Conservation (phyloP, 2,329 filamentous ascomycete genomes). For the Penicillium sp. region DNA sequence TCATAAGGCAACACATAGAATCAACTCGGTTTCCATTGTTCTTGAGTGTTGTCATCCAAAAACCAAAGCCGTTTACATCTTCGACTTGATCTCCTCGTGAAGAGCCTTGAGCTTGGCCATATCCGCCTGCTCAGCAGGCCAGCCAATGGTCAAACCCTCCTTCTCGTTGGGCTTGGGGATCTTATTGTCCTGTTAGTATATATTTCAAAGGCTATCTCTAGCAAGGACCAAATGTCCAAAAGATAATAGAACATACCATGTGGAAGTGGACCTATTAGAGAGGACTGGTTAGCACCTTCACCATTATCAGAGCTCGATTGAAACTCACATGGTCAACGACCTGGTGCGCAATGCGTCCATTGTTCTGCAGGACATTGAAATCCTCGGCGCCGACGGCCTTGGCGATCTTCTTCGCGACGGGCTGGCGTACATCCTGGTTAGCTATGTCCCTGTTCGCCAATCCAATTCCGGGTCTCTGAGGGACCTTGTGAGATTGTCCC, state of each 20-base stretch:
- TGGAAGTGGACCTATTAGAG: slow-evolving; percentile 77
- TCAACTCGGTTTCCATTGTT: not conserved
- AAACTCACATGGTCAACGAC: slow-evolving; percentile 78
- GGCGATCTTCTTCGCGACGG: slow-evolving; percentile 83
- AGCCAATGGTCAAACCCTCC: slow-evolving; percentile 75
- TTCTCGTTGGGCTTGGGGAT: slow-evolving; percentile 88
- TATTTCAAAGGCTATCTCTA: not conserved
- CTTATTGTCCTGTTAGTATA: slow-evolving; percentile 47
- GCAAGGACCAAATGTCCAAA: not conserved
- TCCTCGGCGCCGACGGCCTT: slow-evolving; percentile 70
- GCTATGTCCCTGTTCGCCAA: slow-evolving; percentile 2
- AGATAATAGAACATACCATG: slow-evolving; percentile 59
- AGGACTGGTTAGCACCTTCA: not conserved
- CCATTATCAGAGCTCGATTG: not conserved
- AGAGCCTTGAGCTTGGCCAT: slow-evolving; percentile 81
- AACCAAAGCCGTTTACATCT: slow-evolving; percentile 60
- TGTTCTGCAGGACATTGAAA: slow-evolving; percentile 97
- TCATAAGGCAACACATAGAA: no score
- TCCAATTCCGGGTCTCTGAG: not conserved
- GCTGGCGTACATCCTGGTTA: slow-evolving; percentile 43
- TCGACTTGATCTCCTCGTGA: slow-evolving; percentile 79
- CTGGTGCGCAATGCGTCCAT: slow-evolving; percentile 87
- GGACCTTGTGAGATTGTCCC: slow-evolving; percentile 23
- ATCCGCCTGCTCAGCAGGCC: slow-evolving; percentile 72
- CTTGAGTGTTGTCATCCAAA: not conserved